Base-by-base conservation (phyloP, 805 yeast species). In the Metschnikowia gelsemii region DNA sequence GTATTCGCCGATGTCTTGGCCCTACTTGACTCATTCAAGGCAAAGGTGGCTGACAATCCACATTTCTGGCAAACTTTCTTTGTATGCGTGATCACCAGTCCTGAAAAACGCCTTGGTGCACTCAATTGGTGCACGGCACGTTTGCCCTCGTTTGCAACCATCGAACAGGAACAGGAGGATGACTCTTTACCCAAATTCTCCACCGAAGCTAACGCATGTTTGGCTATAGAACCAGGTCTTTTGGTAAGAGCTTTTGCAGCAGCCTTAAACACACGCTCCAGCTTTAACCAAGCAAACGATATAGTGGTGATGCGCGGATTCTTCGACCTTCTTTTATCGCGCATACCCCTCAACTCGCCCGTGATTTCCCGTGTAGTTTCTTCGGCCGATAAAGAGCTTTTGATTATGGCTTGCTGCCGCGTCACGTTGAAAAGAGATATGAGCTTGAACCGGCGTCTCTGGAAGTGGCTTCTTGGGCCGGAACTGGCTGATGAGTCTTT, bases 381-480 rank as follows among this genome's bases (percentile, higher is more conserved):
- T 0, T 52, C 62, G 0, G 64, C 70, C 5, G 96, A 88, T 53
- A 73, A 76, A 35, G 75, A 77, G 46, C 52, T 75, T 22, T 63
- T 89, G 27, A 59, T 88, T 13, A 67, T 82, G 62, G 70, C 80
- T 8, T 82, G 89, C 27, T 75, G 88, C 19, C 63, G 72, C 8
- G 80, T 90, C 0, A 83, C 93, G 2, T 66, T 88, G 32, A 79
- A 84, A 32, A 82, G 82, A 52, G 99, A 93, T 61, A 88, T 93
- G 96, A 88, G 97, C 7, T 72, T 93, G 45, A 93, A 93, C 61
- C 75, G 99, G 62, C 75, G 99, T 54, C 71, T 93, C 16, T 90
- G 98, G 96, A 82, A 76, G 45, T 93, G 96, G 95, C 66, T 93
- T 6, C 62, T 91, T 21, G 97, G 98, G 0, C 93, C 96, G 1